phyloP scores from a whole-genome alignment of 2,329 filamentous ascomycete species.

The Cladosporium sp. region DNA sequence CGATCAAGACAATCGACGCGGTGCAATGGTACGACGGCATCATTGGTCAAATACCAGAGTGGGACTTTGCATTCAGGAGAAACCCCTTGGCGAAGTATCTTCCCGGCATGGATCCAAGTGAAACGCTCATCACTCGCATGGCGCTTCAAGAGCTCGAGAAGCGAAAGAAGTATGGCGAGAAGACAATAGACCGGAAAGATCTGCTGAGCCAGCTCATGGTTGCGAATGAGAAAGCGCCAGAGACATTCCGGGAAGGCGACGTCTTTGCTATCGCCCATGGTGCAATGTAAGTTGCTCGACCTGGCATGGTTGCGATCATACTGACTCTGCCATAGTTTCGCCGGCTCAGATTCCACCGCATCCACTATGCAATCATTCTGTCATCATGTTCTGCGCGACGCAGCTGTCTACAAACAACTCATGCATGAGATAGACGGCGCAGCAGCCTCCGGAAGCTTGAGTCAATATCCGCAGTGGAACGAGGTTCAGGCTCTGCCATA shows the following conservation, averaged over 20 bases:
- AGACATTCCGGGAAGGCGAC: constrained; percentile 42
- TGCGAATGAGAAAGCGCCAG: constrained; percentile 39
- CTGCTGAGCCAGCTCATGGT: constrained; percentile 53
- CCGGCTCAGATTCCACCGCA: constrained; percentile 75
- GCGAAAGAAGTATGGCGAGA: constrained; percentile 44
- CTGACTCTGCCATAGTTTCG: constrained; percentile 67
- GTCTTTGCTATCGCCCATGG: constrained; percentile 56
- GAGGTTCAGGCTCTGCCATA: constrained; percentile 67
- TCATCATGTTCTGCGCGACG: constrained; percentile 67
- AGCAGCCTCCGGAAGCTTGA: constrained; percentile 53
- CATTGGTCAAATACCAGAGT: constrained; percentile 70
- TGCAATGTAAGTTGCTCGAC: constrained; percentile 53
- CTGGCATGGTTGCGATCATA: constrained; percentile 35
- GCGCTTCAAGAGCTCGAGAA: constrained; percentile 47
- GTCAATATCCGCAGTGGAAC: constrained; percentile 58
- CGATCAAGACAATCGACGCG: constrained; percentile 58
- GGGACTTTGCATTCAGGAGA: constrained; percentile 62
- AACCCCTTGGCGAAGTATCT: constrained; percentile 51
- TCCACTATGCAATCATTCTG: constrained; percentile 69
- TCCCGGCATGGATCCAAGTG: constrained; percentile 42
- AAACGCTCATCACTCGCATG: constrained; percentile 50
- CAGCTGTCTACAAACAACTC: constrained; percentile 51
- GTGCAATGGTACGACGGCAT: constrained; percentile 60
- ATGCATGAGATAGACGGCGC: constrained; percentile 60
- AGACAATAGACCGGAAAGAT: constrained; percentile 51